Evolutionary conservation across 257 asterid species (phyloP).

Genomic region (Solanum medicagineum): DNA sequence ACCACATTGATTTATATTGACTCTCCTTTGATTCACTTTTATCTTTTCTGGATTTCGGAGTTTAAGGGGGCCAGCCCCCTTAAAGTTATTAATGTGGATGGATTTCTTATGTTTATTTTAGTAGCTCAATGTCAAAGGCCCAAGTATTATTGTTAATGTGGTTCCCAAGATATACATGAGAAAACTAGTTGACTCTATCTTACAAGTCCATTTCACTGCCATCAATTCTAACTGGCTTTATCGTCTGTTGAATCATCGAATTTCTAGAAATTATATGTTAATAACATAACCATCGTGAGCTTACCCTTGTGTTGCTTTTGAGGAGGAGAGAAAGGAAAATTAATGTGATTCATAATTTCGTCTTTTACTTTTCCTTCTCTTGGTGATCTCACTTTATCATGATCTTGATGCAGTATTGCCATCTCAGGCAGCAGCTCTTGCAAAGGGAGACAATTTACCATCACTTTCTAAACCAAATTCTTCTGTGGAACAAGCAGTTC

Average conservation of each 20-base stretch:
- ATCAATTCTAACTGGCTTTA: not conserved
- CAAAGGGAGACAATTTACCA: conserved; percentile 3
- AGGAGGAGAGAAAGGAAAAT: not conserved
- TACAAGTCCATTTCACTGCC: not conserved
- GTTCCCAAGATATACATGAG: not conserved
- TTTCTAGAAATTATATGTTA: not conserved
- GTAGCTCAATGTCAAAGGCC: not conserved
- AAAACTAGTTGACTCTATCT: not conserved
- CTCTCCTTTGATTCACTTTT: not conserved
- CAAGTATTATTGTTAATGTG: not conserved
- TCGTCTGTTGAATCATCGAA: not conserved
- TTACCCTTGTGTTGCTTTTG: not conserved
- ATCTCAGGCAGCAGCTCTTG: conserved; percentile 15
- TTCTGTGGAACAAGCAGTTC: conserved; percentile 8
- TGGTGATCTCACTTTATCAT: not conserved
- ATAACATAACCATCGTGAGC: not conserved
- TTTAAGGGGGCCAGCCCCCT: not conserved
- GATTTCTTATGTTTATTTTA: not conserved
- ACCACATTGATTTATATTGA: not conserved
- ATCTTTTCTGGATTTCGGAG: not conserved
- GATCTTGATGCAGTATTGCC: conserved; percentile 18
- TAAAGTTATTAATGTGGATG: not conserved
- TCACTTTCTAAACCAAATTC: conserved; percentile 13
- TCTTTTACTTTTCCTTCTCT: not conserved
- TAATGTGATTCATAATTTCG: not conserved